These are phyloP conservation scores for Tanozyma kutaoensis DNA, from an alignment of 805 yeast species.

Conservation along the genomic window DNA sequence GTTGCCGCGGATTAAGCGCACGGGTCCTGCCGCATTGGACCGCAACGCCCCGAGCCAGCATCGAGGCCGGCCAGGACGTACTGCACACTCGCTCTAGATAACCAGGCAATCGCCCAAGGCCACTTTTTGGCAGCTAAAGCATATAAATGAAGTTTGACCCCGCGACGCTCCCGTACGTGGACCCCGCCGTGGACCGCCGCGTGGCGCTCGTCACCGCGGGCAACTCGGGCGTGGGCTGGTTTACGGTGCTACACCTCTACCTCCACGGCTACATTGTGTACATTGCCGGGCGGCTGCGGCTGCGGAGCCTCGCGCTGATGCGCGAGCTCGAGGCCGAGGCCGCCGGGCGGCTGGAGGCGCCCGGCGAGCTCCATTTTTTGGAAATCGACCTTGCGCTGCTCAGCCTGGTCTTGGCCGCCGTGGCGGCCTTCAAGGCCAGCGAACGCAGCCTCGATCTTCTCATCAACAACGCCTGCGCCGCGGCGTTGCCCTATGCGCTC, in stretches of 20 bases:
- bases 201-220: conserved; percentile 76
- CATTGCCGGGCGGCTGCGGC: conserved; percentile 54
- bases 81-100: too few relatives aligned
- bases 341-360: conserved; percentile 1
- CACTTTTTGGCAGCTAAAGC: too few relatives aligned
- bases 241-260: conserved; percentile 60
- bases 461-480: conserved; percentile 69
- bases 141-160: too few relatives aligned
- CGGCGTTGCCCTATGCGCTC: conserved; percentile 55
- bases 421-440: conserved; percentile 24
- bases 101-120: too few relatives aligned
- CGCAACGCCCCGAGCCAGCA: too few relatives aligned
- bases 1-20: too few relatives aligned
- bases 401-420: conserved; percentile 28
- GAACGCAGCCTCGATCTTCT: conserved; percentile 47
- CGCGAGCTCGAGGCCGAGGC: conserved; percentile 46
- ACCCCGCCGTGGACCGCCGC: conserved; percentile 41
- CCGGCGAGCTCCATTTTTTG: conserved; percentile 41
- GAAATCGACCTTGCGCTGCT: conserved; percentile 39
- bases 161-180: conserved; percentile 42
- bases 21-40: too few relatives aligned
- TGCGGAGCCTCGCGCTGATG: conserved; percentile 44
- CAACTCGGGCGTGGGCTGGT: conserved; percentile 71
- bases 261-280: conserved; percentile 70
- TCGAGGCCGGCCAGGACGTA: too few relatives aligned